Conservation (phyloP, 352 stramenopile species). For the Globisporangium canariense region DNA sequence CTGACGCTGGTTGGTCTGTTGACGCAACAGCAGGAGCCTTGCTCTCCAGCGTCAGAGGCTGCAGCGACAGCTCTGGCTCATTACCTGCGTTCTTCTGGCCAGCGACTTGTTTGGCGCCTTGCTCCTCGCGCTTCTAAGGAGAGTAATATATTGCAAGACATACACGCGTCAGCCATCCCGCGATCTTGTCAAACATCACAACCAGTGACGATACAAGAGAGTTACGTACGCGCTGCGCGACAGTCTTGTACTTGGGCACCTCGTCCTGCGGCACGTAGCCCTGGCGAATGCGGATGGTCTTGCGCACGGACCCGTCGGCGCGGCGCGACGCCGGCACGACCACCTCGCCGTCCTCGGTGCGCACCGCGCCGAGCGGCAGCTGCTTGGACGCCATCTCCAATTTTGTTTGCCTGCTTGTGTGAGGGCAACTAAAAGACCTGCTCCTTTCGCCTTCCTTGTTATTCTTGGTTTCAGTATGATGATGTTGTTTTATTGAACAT, state of each 20-base stretch:
- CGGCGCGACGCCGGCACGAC: conserved; percentile 60
- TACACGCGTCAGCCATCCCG: background rate
- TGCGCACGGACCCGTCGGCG: conserved; percentile 72
- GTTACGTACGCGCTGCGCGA: conserved; percentile 43
- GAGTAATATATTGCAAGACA: background rate
- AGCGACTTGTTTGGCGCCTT: conserved; percentile 10
- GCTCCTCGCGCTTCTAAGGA: conserved; percentile 9
- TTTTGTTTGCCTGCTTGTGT: background rate
- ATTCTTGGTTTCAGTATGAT: background rate
- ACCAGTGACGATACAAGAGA: background rate
- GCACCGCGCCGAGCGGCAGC: conserved; percentile 64
- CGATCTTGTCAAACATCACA: too few species aligned
- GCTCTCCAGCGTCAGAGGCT: conserved; percentile 33
- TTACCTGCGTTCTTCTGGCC: background rate
- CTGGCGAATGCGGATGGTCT: conserved; percentile 76
- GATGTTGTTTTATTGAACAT: background rate
- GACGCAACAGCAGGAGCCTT: background rate
- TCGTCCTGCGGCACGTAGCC: conserved; percentile 84
- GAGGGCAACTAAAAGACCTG: background rate
- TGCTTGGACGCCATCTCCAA: conserved; percentile 1
- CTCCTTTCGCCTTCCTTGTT: background rate
- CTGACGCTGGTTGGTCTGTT: background rate
- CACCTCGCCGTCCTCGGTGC: conserved; percentile 53
- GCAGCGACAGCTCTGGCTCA: conserved; percentile 26
- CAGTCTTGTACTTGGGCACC: conserved; percentile 74